A percentile compares a stretch with the other conserved stretches of the same genome.
Evolutionary conservation across 202 grass and related monocot genomes (phyloP).

Genomic region (Sporobolus alterniflorus): DNA sequence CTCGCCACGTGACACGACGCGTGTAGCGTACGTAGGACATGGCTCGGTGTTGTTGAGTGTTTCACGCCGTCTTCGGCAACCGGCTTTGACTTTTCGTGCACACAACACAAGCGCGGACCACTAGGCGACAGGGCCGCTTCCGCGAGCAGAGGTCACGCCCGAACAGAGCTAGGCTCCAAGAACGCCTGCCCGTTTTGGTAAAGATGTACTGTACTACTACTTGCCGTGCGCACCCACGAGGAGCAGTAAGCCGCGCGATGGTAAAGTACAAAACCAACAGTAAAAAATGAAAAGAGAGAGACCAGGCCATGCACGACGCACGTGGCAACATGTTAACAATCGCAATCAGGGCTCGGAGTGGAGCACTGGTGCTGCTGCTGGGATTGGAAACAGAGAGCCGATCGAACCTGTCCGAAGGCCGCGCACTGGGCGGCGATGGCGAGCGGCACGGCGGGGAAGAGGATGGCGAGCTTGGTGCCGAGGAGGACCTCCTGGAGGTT

Average conservation of each 20-base stretch:
- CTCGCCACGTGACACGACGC: neutral
- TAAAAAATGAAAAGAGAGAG: neutral
- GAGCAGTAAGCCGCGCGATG: too few species aligned
- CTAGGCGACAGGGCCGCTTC: neutral
- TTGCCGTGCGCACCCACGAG: too few species aligned
- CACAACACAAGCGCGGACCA: neutral
- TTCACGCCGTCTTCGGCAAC: neutral
- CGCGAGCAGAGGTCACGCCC: neutral
- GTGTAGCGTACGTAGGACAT: neutral
- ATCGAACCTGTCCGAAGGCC: conserved; percentile 63
- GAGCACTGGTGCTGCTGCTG: too few species aligned
- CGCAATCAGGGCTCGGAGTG: too few species aligned
- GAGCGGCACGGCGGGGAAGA: conserved; percentile 77
- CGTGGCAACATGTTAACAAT: neutral
- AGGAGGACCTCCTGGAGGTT: conserved; percentile 96
- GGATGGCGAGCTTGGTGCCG: conserved; percentile 88
- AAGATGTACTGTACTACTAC: too few species aligned
- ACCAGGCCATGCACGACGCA: neutral
- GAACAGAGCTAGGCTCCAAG: too few species aligned
- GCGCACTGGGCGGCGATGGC: conserved; percentile 71
- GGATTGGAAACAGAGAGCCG: too few species aligned
- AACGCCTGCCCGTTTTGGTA: too few species aligned
- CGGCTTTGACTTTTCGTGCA: neutral
- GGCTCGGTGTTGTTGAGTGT: neutral
- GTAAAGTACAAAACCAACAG: too few species aligned